Evolutionary conservation across 768 basidiomycete genomes (phyloP).

Genomic region (Chiua virens): DNA sequence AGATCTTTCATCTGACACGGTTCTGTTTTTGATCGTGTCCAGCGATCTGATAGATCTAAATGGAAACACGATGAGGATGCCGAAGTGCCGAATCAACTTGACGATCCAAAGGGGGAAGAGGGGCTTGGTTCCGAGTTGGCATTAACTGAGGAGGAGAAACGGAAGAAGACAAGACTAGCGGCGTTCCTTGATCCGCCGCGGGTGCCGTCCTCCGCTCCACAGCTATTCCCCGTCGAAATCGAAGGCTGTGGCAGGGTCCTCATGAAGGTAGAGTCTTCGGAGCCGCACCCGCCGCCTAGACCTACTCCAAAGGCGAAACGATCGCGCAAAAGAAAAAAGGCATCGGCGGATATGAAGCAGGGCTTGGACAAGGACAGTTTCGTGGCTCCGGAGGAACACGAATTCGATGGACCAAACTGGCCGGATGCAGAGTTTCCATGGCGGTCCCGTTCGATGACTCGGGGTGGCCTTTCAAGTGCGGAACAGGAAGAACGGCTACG

Average conservation of each 20-base stretch:
- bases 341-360: constrained; percentile 24
- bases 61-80: constrained; percentile 20
- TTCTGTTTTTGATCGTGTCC: constrained; percentile 1
- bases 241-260: constrained; percentile 72
- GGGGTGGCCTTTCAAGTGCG: constrained; percentile 48
- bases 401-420: constrained; percentile 64
- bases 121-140: constrained; percentile 1
- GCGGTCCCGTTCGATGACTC: constrained; percentile 60
- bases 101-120: constrained; percentile 14
- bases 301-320: constrained; percentile 39
- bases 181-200: constrained; percentile 56
- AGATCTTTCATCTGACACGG: constrained; percentile 13
- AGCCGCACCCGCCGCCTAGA: constrained; percentile 29
- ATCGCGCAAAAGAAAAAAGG: constrained; percentile 52
- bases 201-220: constrained; percentile 34
- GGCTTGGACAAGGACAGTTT: constrained; percentile 11
- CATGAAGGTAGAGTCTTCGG: constrained; percentile 53
- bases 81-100: constrained; percentile 13
- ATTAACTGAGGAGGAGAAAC: constrained; percentile 57
- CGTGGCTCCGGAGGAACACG: constrained; percentile 31
- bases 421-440: constrained; percentile 79
- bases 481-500: constrained; percentile 61
- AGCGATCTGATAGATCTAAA: constrained; percentile 25
- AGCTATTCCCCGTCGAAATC: constrained; percentile 59
- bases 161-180: constrained; percentile 65